Evolutionary conservation across 163 green algal species (phyloP).

Genomic region (Scenedesmus sp.): DNA sequence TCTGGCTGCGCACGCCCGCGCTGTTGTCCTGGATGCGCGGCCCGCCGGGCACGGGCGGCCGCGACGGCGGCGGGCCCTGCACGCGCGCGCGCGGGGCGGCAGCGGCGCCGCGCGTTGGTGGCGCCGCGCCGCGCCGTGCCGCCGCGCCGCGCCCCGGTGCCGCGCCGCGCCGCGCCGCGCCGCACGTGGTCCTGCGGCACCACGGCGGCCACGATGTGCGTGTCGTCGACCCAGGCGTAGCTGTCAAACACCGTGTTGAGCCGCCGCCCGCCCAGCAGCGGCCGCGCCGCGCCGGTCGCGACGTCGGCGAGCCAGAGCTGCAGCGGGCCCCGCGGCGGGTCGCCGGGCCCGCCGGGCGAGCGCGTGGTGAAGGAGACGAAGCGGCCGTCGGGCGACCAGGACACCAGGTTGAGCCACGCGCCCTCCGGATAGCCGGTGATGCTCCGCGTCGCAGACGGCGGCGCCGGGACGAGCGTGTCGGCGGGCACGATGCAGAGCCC

Average conservation of each 20-base stretch:
- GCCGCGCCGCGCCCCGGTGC: neutral
- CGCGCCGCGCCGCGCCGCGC: neutral
- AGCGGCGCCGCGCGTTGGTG: too few relatives aligned
- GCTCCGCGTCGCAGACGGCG: constrained; percentile 36
- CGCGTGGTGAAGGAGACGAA: constrained; percentile 91
- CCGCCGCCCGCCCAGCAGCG: constrained; percentile 60
- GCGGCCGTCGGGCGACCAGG: constrained; percentile 80
- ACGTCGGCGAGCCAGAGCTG: constrained; percentile 88
- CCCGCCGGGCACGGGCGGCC: constrained; percentile 53
- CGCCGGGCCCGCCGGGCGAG: constrained; percentile 62
- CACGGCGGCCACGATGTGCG: constrained; percentile 79
- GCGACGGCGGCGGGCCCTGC: too few relatives aligned
- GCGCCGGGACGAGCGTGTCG: constrained; percentile 58
- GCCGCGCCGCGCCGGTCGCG: constrained; percentile 63
- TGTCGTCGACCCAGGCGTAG: constrained; percentile 92
- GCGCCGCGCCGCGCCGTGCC: too few relatives aligned
- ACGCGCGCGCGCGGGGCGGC: too few relatives aligned
- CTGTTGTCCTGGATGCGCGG: constrained; percentile 77
- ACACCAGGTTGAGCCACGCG: constrained; percentile 86
- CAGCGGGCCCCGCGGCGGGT: constrained; percentile 73
- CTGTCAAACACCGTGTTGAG: constrained; percentile 93
- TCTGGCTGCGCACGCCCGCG: constrained; percentile 77
- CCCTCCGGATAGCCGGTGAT: constrained; percentile 68
- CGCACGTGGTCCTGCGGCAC: constrained; percentile 62
- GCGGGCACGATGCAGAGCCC: constrained; percentile 49